A percentile compares a stretch with the other conserved stretches of the same genome.
Evolutionary conservation across 2,329 filamentous ascomycete genomes (phyloP).

Genomic region (Emergomyces orientalis): DNA sequence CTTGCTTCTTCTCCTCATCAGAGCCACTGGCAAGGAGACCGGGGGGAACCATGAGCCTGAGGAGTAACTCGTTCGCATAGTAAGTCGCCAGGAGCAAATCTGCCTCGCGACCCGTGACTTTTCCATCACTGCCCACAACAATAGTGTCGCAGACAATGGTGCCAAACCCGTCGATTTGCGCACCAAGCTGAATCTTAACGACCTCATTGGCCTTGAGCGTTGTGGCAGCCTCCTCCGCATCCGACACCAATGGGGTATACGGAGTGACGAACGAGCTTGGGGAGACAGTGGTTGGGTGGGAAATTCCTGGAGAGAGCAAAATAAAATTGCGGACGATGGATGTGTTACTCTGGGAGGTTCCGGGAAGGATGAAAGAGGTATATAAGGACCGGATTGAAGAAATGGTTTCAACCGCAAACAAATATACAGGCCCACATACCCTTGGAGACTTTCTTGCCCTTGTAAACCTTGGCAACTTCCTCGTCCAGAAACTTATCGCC

Average conservation of each 20-base stretch:
- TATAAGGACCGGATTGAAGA: background rate
- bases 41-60: conserved; percentile 85
- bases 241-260: conserved; percentile 84
- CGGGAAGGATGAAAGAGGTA: background rate
- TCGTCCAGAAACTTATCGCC: conserved; percentile 92
- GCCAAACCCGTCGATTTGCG: conserved; percentile 94
- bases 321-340: background rate
- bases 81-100: conserved; percentile 85
- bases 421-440: conserved; percentile 44
- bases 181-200: conserved; percentile 97
- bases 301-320: conserved; percentile 54
- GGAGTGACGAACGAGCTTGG: conserved; percentile 91
- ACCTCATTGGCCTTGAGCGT: conserved; percentile 77
- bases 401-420: background rate
- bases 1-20: conserved; percentile 94
- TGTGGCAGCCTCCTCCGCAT: conserved; percentile 70
- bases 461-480: conserved; percentile 91
- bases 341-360: background rate
- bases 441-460: conserved; percentile 94
- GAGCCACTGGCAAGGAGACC: conserved; percentile 72
- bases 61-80: conserved; percentile 90
- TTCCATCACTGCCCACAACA: conserved; percentile 59
- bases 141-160: conserved; percentile 94
- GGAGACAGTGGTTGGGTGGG: conserved; percentile 90
- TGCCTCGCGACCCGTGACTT: conserved; percentile 66